Percentiles rank a stretch among this genome's conserved stretches.
Evolutionary conservation across 768 basidiomycete species (phyloP).

Genomic region (Russula sp.): DNA sequence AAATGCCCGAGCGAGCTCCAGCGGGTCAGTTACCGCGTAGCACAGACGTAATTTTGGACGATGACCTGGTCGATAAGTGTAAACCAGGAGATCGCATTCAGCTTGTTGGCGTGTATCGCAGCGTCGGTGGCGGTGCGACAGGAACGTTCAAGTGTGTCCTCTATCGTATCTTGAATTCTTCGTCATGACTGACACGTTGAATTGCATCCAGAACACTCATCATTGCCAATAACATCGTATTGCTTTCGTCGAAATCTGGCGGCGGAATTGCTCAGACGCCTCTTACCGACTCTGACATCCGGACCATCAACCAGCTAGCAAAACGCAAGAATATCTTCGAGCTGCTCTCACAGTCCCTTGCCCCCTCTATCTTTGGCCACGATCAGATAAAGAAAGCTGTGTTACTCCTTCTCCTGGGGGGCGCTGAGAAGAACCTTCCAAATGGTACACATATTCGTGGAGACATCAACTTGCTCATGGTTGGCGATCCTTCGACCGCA

Average conservation of each 20-base stretch:
- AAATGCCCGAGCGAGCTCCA: constrained; percentile 98
- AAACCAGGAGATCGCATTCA: constrained; percentile 98
- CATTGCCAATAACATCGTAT: constrained; percentile 90
- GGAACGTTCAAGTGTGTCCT: constrained; percentile 86
- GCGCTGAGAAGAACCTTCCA: constrained; percentile 94
- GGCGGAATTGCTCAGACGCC: constrained; percentile 92
- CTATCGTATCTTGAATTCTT: not conserved
- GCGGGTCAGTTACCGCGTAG: constrained; percentile 95
- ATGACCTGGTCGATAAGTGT: constrained; percentile 94
- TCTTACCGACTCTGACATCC: constrained; percentile 90
- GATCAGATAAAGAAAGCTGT: constrained; percentile 95
- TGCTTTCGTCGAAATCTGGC: constrained; percentile 90
- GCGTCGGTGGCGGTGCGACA: constrained; percentile 83
- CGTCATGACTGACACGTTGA: constrained; percentile 2
- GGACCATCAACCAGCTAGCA: constrained; percentile 89
- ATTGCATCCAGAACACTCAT: constrained; percentile 67
- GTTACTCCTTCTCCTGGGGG: constrained; percentile 87
- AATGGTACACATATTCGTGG: constrained; percentile 99
- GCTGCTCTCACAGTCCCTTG: constrained; percentile 89
- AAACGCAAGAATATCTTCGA: constrained; percentile 83
- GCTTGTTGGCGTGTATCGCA: constrained; percentile 91
- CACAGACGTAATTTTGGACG: constrained; percentile 92
- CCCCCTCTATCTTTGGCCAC: constrained; percentile 95
- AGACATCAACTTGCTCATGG: constrained; percentile 99
- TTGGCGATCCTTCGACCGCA: constrained; percentile 98